Base-by-base conservation (phyloP, 2,329 filamentous ascomycete species). In the Sordariomycetes sp. region DNA sequence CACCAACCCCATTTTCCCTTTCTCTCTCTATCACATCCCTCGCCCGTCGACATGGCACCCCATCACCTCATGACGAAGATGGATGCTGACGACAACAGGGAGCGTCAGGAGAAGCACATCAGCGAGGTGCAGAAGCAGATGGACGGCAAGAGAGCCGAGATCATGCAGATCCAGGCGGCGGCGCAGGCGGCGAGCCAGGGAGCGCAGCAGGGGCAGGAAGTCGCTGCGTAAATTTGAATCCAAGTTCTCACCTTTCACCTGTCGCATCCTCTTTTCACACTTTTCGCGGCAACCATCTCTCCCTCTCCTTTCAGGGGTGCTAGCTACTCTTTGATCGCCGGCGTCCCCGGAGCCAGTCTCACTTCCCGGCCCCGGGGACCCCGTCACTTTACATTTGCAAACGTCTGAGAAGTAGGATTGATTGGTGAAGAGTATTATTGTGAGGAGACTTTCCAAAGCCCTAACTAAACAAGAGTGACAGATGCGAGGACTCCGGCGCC, bases 101-200 rank as follows among this genome's bases (percentile, higher is more conserved):
- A 58, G 64, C 56, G 56, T 10, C 59, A 77, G 52, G 80, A 84
- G 59, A 65, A 61, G 2, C 74, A 76, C 63, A 82, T 84, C 63
- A 77, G 75, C 63, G 79, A 81, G 55, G 70, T 70, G 1, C 78
- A 83, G 64, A 73, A 70, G 8, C 82, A 79, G 68, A 69, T 81
- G 22, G 79, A 83, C 64, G 78, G 73, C 67, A 80, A 81, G 70
- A 81, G 80, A 70, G 70, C 69, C 28, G 78, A 83, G 64, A 82
- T 84, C 60, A 80, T 84, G 53, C 77, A 81, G 63, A 63, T 74
- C 10, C 80, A 83, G 64, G 68, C 75, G 12, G 71, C 71, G 39
- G 74, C 76, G 3, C 78, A 81, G 72, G 45, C 45, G 65, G 63
- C 53, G 63, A 57, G 64, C 64, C 45, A 50, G 20, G 20, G 12